Evolutionary conservation across 2,329 filamentous ascomycete species (phyloP).

Genomic region (Arthrobotrys megalospora): DNA sequence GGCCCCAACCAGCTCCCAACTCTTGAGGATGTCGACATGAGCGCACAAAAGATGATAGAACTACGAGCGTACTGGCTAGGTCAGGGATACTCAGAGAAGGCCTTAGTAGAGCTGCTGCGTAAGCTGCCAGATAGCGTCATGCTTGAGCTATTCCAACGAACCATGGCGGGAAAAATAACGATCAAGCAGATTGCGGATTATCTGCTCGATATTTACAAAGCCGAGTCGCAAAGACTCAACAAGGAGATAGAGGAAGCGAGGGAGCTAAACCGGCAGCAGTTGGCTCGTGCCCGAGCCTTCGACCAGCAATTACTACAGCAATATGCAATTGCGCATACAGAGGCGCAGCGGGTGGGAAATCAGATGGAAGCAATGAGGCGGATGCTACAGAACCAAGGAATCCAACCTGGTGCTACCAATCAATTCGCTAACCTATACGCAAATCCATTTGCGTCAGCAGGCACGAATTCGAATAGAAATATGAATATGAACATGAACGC

Average conservation of each 20-base stretch:
- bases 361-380: not conserved
- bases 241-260: no score
- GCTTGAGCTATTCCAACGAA: not conserved
- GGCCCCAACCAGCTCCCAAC: not conserved
- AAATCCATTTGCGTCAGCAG: not conserved
- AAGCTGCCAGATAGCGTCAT: not conserved
- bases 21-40: not conserved
- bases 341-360: not conserved
- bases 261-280: not conserved
- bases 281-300: no score
- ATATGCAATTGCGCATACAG: not conserved
- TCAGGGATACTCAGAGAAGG: not conserved
- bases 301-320: not conserved
- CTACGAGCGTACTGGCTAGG: not conserved
- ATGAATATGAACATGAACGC: not conserved
- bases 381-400: not conserved
- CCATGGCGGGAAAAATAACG: not conserved
- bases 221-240: no score
- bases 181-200: not conserved
- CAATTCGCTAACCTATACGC: not conserved
- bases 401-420: not conserved
- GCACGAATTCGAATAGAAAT: not conserved
- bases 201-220: not conserved
- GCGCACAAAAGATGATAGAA: not conserved
- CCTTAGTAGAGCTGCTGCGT: not conserved